These are phyloP conservation scores for Mycena sp. DNA, from an alignment of 1,284 basidiomycete genomes.

Conservation along the genomic window DNA sequence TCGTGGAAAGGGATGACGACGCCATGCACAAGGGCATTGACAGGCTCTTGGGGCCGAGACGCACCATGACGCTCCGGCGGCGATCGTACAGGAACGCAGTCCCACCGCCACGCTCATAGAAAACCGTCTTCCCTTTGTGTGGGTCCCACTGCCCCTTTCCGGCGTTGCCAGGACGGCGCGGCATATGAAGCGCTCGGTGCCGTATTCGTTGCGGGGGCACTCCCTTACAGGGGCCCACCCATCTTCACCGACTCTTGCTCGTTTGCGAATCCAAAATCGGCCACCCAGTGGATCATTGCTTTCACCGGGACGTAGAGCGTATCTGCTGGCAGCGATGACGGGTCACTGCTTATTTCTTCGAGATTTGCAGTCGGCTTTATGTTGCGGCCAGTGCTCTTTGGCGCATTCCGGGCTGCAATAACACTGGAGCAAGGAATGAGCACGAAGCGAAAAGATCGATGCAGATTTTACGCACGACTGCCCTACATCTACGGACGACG, in stretches of 20 bases:
- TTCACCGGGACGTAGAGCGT: neutral
- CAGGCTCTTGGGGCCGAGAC: neutral
- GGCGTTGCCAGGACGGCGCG: conserved; percentile 4
- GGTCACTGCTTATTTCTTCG: neutral
- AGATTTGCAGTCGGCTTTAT: conserved; percentile 16
- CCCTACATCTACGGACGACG: neutral
- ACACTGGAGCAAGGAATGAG: neutral
- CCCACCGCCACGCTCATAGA: conserved; percentile 1
- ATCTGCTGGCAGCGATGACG: neutral
- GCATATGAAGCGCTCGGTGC: conserved; percentile 19
- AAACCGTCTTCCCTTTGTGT: conserved; percentile 11
- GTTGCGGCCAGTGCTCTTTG: conserved; percentile 24
- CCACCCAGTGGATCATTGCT: neutral
- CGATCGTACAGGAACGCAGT: conserved; percentile 7
- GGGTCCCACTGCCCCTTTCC: conserved; percentile 19
- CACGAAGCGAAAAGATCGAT: neutral
- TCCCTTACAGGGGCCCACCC: neutral
- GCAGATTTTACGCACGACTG: neutral
- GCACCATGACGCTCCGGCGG: conserved; percentile 4
- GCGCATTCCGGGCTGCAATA: conserved; percentile 27
- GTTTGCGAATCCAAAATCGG: conserved; percentile 4
- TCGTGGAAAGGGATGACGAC: conserved; percentile 1
- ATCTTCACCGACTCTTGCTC: neutral
- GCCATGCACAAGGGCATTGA: neutral
- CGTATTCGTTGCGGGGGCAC: conserved; percentile 3